Percentiles rank a stretch among this genome's conserved stretches.
Evolutionary conservation across 2,329 filamentous ascomycete genomes (phyloP).

Genomic region (Drechslera avenae): DNA sequence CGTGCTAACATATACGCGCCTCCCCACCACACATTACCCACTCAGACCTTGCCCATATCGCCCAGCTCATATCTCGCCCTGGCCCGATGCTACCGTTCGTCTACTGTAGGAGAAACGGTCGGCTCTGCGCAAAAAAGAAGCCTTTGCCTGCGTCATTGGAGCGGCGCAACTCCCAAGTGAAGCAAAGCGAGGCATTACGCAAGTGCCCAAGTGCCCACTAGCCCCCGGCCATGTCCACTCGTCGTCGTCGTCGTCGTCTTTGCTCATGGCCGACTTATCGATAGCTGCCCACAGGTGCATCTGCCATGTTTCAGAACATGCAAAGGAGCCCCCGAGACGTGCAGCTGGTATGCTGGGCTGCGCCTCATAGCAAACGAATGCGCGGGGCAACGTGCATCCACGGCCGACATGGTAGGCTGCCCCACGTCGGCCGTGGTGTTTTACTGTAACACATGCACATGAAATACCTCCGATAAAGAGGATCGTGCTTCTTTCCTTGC

Average conservation of each 20-base stretch:
- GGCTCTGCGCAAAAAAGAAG: slow-evolving; percentile 15
- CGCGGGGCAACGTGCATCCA: slow-evolving; percentile 26
- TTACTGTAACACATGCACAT: slow-evolving; percentile 8
- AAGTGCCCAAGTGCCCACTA: slow-evolving; percentile 15
- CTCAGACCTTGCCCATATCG: neutral
- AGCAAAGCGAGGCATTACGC: slow-evolving; percentile 32
- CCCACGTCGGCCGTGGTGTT: slow-evolving; percentile 19
- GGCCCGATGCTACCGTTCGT: slow-evolving; percentile 27
- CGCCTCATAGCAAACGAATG: slow-evolving; percentile 38
- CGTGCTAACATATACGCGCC: slow-evolving; percentile 4
- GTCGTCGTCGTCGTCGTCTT: slow-evolving; percentile 33
- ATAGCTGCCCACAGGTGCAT: slow-evolving; percentile 35
- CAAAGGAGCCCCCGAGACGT: slow-evolving; percentile 33
- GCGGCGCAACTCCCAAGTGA: slow-evolving; percentile 28
- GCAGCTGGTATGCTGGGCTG: slow-evolving; percentile 28
- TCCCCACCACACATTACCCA: slow-evolving; percentile 1
- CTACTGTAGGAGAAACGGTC: slow-evolving; percentile 23
- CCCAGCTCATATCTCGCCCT: slow-evolving; percentile 20
- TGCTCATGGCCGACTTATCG: slow-evolving; percentile 37
- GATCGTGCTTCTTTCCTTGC: slow-evolving; percentile 29
- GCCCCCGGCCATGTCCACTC: slow-evolving; percentile 34
- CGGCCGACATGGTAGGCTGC: slow-evolving; percentile 38
- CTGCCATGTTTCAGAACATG: slow-evolving; percentile 41
- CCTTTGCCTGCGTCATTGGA: slow-evolving; percentile 32
- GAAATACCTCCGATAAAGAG: slow-evolving; percentile 11